Base-by-base conservation (phyloP, 2,329 filamentous ascomycete species). In the Stagonosporopsis chrysanthemi region DNA sequence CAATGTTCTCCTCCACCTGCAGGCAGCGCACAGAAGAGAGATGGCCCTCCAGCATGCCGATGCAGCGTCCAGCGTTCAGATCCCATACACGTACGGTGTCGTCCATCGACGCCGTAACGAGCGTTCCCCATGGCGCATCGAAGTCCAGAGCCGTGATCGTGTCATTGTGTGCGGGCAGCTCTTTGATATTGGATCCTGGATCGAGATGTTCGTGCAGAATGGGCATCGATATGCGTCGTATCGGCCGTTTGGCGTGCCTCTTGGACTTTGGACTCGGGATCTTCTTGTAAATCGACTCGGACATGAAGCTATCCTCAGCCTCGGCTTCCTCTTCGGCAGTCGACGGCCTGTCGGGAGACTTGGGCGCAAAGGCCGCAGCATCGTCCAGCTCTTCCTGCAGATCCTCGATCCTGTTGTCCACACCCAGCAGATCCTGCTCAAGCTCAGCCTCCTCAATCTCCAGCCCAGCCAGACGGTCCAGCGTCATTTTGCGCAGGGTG, bases 71-170 rank as follows among this genome's bases (percentile, higher is more conserved):
- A 2, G 91, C 90, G 71, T 95, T 97, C 63, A 99, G 81, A 77
- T 99, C 95, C 95, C 95, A 99, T 19, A 99, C 95, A 60, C 91
- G 86, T 40, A 99, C 90, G 1, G 92, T 93, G 75, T 99, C 95
- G 74, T 99, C 95, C 69, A 97, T 81, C 9, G 93, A 91, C 9
- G 95, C 90, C 7, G 92, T 94, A 6, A 98, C 92, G 86, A 98
- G 87, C 19, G 92, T 96, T 15, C 95, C 95, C 75, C 98, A 98
- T 0, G 95, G 95, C n/a, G 90, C 90, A 74, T 99, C 95, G 75
- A 99, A 99, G 78, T 98, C 95, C 60, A 99, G 76, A 7, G 94
- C 90, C 0, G 93, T 96, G 61, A 99, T 90, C 56, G 85, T 86
- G 73, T 99, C 95, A 49, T 87, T 88, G 75, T 99, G 95, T 2